These are phyloP conservation scores for Chrysopogon serrulatus DNA, from an alignment of 176 grass and related monocot species.

Conservation along the genomic window DNA sequence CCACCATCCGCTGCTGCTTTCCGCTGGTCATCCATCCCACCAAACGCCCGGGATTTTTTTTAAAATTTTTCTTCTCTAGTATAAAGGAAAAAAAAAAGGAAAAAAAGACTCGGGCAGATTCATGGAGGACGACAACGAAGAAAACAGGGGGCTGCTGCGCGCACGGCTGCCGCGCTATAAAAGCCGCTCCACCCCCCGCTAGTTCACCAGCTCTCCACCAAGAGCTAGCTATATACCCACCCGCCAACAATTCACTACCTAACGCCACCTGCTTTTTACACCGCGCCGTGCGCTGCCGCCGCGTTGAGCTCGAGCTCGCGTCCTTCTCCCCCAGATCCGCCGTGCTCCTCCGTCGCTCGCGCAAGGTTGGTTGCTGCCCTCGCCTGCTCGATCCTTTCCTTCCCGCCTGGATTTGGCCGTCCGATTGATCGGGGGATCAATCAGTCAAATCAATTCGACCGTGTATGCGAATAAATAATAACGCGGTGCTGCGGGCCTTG, in stretches of 20 bases:
- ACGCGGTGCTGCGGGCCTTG: neutral
- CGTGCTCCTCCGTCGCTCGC: neutral
- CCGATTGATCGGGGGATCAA: neutral
- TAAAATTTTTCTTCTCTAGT: neutral
- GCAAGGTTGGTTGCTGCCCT: neutral
- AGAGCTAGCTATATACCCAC: slow-evolving; percentile 26
- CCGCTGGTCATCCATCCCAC: slow-evolving; percentile 35
- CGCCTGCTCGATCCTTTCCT: neutral
- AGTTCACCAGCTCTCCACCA: slow-evolving; percentile 53
- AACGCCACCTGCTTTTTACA: neutral
- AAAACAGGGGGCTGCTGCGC: neutral
- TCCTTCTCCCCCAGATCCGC: slow-evolving; percentile 13
- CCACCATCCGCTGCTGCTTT: neutral
- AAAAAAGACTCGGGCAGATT: neutral
- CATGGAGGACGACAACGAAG: neutral
- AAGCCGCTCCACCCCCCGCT: slow-evolving; percentile 8
- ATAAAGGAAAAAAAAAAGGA: fast-evolving
- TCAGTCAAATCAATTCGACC: neutral
- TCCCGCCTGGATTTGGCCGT: neutral
- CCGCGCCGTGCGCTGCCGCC: neutral
- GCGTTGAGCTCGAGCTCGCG: neutral
- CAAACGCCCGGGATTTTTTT: neutral
- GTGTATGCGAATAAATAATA: neutral
- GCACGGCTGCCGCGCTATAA: slow-evolving; percentile 23
- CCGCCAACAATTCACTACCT: neutral